phyloP scores from a whole-genome alignment of 1,284 basidiomycete genomes.

The Heimioporus retisporus region DNA sequence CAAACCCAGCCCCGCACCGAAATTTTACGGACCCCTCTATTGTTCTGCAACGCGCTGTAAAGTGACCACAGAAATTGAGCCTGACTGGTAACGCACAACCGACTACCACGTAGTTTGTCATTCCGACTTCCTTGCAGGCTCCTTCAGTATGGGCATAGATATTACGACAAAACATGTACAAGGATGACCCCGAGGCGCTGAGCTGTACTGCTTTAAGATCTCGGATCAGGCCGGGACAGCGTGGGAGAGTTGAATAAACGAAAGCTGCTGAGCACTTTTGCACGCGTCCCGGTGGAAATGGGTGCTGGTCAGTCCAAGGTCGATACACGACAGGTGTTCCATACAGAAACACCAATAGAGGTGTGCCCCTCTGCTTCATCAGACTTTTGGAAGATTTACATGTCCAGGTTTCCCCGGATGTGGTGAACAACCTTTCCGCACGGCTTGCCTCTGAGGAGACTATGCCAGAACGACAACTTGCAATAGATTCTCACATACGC shows the following conservation, averaged over 20 bases:
- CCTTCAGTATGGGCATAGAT: constrained; percentile 62
- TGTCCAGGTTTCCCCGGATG: constrained; percentile 76
- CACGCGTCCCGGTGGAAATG: constrained; percentile 51
- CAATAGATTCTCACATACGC: constrained; percentile 75
- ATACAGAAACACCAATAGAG: constrained; percentile 71
- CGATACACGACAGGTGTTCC: constrained; percentile 65
- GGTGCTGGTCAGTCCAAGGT: constrained; percentile 74
- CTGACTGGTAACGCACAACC: constrained; percentile 59
- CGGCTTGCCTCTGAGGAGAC: constrained; percentile 64
- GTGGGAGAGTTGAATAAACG: constrained; percentile 32
- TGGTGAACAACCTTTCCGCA: constrained; percentile 81
- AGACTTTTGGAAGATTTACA: constrained; percentile 12
- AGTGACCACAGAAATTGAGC: constrained; percentile 67
- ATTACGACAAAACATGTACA: constrained; percentile 43
- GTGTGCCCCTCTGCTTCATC: constrained; percentile 47
- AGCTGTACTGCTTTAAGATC: neutral
- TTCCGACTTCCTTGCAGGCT: constrained; percentile 46
- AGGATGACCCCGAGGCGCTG: constrained; percentile 11
- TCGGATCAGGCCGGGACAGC: neutral
- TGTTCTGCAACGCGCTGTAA: too few relatives aligned
- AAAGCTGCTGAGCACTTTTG: neutral
- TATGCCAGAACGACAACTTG: constrained; percentile 73
- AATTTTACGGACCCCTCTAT: too few relatives aligned
- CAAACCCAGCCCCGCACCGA: too few relatives aligned
- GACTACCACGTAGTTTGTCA: neutral